Evolutionary conservation across 1,139 yeast genomes (phyloP), one percentile per base, ranked within the genome.

Genomic region (Wickerhamomyces sp.): DNA sequence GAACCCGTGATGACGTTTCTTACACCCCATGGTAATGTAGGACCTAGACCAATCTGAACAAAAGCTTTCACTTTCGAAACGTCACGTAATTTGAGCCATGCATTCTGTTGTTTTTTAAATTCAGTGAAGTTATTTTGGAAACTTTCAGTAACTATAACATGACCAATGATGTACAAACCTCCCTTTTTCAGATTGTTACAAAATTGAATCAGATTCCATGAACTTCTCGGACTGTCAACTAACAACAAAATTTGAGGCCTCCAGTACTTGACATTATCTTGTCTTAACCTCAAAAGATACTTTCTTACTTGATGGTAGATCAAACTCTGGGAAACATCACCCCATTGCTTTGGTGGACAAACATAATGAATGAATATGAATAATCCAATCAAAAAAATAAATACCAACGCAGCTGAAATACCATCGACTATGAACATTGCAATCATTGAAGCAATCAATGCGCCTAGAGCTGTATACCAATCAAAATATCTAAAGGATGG

Each of bases 361-460:
- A 81, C 75, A 59, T 90, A 89, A 63, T 93, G 98, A 51, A 93
- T 93, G 47, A 85, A 64, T 45, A 89, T 62, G 55, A 93, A 86
- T 40, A 93, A 66, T 27, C 81, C 68, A 42, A 80, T 65, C 57
- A 90, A 72, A 46, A 84, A 78, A 8, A 83, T 68, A 37, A 90
- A 78, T 44, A 91, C 84, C 29, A 84, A 72, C 1, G 89, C 73
- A 0, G 99, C 98, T 3, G 95, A 85, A 27, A 84, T 60, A 33
- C 96, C 95, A 67, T 93, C 99, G 4, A 94, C 97, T 40, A 90
- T 82, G 60, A 88, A 86, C 99, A 93, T 93, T 1, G 98, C 95
- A 7, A 78, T 64, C 9, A 85, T 71, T 45, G 95, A 84, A 1
- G 79, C 66, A 1, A 81, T 49, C 0, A 86, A 83, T 1, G 97